Conservation (phyloP, 768 basidiomycete species). For the Pulveroboletus frians region DNA sequence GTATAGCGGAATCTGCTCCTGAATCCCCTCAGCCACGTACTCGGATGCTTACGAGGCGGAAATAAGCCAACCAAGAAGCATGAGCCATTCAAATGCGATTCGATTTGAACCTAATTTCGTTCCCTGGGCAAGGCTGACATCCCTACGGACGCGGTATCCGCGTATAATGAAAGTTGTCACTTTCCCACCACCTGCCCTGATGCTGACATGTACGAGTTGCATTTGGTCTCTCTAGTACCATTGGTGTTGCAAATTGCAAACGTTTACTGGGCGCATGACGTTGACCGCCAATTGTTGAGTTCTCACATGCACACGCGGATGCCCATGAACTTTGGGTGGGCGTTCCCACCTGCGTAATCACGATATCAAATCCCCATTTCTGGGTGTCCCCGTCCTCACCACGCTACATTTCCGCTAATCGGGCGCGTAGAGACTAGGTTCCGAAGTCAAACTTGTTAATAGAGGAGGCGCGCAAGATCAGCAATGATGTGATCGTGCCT, state of each 20-base stretch:
- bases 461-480: not conserved
- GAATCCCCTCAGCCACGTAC: not conserved
- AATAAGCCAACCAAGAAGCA: slow-evolving; percentile 2
- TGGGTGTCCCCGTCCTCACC: slow-evolving; percentile 8
- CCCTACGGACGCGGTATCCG: not conserved
- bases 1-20: not conserved
- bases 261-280: not conserved
- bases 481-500: slow-evolving; percentile 16
- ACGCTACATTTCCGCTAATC: slow-evolving; percentile 4
- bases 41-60: slow-evolving; percentile 9
- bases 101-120: not conserved
- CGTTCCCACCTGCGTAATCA: slow-evolving; percentile 12
- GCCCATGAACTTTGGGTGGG: slow-evolving; percentile 13
- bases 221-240: not conserved
- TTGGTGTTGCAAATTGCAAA: not conserved
- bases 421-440: not conserved
- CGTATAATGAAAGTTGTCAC: not conserved
- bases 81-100: slow-evolving; percentile 1
- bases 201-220: not conserved
- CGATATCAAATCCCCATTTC: slow-evolving; percentile 16
- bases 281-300: not conserved
- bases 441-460: slow-evolving; percentile 3
- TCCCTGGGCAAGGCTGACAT: not conserved
- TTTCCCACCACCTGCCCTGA: not conserved
- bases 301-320: slow-evolving; percentile 4